Evolutionary conservation across 305 asterid species (phyloP).

Genomic region (Fraxinus velutina): DNA sequence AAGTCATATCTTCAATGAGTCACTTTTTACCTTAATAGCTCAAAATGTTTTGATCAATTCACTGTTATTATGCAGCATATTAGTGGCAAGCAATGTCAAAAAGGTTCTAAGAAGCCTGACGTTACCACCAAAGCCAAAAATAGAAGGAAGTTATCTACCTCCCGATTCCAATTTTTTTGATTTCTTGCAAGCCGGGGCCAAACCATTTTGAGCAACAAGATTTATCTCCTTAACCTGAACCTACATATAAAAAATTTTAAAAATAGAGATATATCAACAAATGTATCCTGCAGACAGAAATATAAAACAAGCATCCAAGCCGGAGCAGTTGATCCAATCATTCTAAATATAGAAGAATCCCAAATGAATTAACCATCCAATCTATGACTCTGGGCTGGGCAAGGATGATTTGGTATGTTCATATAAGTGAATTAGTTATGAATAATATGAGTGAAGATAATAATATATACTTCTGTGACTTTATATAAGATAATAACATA

Average conservation of each 20-base stretch:
- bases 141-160: constrained; percentile 31
- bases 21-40: neutral
- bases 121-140: neutral
- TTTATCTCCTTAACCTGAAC: constrained; percentile 52
- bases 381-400: neutral
- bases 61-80: neutral
- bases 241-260: constrained; percentile 31
- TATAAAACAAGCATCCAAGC: neutral
- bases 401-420: neutral
- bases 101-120: neutral
- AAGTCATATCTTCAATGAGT: neutral
- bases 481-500: neutral
- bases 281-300: neutral
- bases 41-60: neutral
- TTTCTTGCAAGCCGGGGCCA: constrained; percentile 20
- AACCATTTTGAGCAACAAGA: constrained; percentile 40
- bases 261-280: neutral
- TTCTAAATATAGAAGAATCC: neutral
- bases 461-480: neutral
- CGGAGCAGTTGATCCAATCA: neutral
- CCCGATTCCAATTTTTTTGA: constrained; percentile 27
- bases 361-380: neutral
- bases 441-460: neutral
- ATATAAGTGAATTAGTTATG: neutral
- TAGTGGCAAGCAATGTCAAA: neutral